Base-by-base conservation (phyloP, 73 alveolate genomes). In the Stentor roeselii region DNA sequence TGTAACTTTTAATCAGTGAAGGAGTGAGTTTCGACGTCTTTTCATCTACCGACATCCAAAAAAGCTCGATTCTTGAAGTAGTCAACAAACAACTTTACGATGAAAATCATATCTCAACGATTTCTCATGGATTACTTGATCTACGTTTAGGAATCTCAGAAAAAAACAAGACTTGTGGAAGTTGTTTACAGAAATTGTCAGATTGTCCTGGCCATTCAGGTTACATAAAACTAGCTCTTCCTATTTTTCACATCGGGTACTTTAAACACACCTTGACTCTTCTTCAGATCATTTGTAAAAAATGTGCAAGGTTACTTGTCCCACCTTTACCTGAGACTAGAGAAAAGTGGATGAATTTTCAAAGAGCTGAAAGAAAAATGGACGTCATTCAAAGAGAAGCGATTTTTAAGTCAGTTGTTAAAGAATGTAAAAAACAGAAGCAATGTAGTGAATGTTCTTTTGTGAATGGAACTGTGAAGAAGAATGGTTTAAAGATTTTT, bases 141-240 rank as follows among this genome's bases (percentile, higher is more conserved):
- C 84, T 80, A 36, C 59, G 84, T 36, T 82, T 92, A 60, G 95
- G 96, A 39, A 86, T 83, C 11, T 84, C 89, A 39, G 92, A 87
- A 60, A 95, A 93, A 84, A 87, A 85, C 42, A 86, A 67, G 59
- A 59, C 36, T 11, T 97, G 99, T 86, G 93, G 91, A 38, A 97
- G 99, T 31, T 97, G 99, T 88, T 75, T 84, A 36, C 85, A 93
- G 82, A 76, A 85, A 75, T 32, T 91, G 59, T 95, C 86, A 36
- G 90, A 90, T 83, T 97, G 99, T 87, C 99, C 99, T 37, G 99
- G 99, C 1, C 99, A 97, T 85, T 97, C 93, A 83, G 99, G 99
- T 3, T 94, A 86, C 84, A 85, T 97, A 35, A 89, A 92, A 60
- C 91, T 97, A 59, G 96, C 90, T 60, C 87, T 97, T 60, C 99